A percentile compares a stretch with the other conserved stretches of the same genome.
These are phyloP conservation scores for Aleurites moluccanus DNA, from an alignment of 441 rosid genomes.

Conservation along the genomic window DNA sequence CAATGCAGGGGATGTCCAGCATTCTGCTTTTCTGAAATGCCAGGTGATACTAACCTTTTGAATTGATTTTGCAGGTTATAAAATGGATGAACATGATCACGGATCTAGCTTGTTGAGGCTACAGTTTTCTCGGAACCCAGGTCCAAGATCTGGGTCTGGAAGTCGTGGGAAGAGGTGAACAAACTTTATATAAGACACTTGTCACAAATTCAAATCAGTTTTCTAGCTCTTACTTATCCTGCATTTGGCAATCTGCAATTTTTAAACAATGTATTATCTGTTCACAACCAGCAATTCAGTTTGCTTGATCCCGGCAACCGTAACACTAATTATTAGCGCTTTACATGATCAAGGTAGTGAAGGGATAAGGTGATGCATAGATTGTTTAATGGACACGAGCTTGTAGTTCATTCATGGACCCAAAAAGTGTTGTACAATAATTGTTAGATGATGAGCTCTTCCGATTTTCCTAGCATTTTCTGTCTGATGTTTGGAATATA, in stretches of 20 bases:
- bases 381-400: background rate
- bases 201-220: constrained; percentile 8
- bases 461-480: background rate
- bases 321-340: constrained; percentile 6
- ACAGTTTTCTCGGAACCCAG: constrained; percentile 69
- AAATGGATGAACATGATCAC: constrained; percentile 62
- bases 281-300: constrained; percentile 9
- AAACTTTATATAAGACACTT: background rate
- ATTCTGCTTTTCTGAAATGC: constrained; percentile 3
- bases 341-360: background rate
- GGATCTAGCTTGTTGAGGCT: constrained; percentile 66
- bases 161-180: constrained; percentile 62
- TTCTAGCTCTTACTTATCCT: background rate
- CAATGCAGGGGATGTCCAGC: background rate
- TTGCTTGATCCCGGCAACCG: constrained; percentile 2
- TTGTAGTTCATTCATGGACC: constrained; percentile 3
- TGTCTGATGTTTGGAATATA: background rate
- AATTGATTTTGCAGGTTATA: constrained; percentile 52
- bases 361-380: constrained; percentile 9
- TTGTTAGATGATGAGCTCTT: background rate
- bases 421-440: constrained; percentile 10
- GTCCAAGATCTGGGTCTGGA: constrained; percentile 59
- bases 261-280: background rate
- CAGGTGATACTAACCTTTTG: constrained; percentile 13
- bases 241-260: background rate